phyloP scores from a whole-genome alignment of 352 stramenopile species.

The Pythium diclinum region DNA sequence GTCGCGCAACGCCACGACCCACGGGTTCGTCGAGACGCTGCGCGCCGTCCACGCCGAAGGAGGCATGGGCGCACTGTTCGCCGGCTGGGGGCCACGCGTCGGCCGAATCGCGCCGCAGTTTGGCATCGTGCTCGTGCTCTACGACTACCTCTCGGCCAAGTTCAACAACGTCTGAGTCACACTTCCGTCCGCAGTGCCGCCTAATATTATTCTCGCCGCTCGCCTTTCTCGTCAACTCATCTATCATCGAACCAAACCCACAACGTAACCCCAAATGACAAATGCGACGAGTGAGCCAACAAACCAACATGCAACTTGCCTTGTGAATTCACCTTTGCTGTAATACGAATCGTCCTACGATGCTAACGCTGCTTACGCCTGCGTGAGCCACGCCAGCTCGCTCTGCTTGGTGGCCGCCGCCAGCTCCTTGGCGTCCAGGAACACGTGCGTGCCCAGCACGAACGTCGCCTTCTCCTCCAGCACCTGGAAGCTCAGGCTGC shows the following conservation, averaged over 20 bases:
- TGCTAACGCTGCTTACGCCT: conserved; percentile 8
- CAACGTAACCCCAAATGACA: neutral
- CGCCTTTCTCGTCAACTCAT: neutral
- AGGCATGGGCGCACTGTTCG: conserved; percentile 53
- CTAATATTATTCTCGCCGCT: neutral
- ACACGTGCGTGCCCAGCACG: conserved; percentile 58
- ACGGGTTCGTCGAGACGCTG: conserved; percentile 50
- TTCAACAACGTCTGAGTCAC: conserved; percentile 29
- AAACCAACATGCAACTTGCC: neutral
- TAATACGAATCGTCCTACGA: neutral
- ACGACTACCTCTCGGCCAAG: conserved; percentile 74
- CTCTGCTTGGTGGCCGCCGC: conserved; percentile 34
- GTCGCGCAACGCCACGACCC: conserved; percentile 45
- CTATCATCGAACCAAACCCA: neutral
- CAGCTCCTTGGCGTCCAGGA: conserved; percentile 74
- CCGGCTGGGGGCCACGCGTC: conserved; percentile 66
- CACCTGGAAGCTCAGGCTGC: conserved; percentile 45
- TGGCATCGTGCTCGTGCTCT: conserved; percentile 76
- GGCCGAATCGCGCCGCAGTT: conserved; percentile 78
- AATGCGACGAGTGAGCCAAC: neutral
- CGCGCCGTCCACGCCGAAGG: conserved; percentile 49
- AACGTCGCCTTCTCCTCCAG: conserved; percentile 43
- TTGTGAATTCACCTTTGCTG: neutral
- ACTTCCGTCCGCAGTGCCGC: neutral
- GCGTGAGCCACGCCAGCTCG: conserved; percentile 47